A percentile compares a stretch with the other conserved stretches of the same genome.
These are phyloP conservation scores for Shiraia bambusicola DNA, from an alignment of 2,329 filamentous ascomycete species.

Conservation along the genomic window DNA sequence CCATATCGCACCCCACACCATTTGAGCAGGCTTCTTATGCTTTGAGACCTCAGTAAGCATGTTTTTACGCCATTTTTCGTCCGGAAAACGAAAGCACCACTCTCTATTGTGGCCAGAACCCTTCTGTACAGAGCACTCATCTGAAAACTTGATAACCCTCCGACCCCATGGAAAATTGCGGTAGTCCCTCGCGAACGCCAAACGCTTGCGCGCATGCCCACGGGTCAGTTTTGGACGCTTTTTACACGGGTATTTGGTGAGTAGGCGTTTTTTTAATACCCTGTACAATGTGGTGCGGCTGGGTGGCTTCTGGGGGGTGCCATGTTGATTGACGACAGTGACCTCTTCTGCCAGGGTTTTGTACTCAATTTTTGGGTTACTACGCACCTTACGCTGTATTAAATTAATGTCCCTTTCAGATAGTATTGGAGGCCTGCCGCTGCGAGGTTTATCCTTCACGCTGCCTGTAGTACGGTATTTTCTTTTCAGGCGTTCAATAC, in stretches of 20 bases:
- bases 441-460: no score
- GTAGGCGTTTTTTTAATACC: neutral
- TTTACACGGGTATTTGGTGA: constrained; percentile 2
- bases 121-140: constrained; percentile 16
- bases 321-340: neutral
- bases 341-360: constrained; percentile 2
- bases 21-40: constrained; percentile 5
- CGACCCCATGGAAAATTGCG: constrained; percentile 4
- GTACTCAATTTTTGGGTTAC: constrained; percentile 9
- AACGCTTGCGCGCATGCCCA: neutral
- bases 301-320: constrained; percentile 1
- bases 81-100: constrained; percentile 14
- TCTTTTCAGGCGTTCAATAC: no score
- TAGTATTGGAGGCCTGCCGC: constrained; percentile 1
- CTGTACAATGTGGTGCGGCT: constrained; percentile 4
- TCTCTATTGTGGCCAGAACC: constrained; percentile 6
- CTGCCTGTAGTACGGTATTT: no score
- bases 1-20: constrained; percentile 21
- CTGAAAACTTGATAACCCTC: constrained; percentile 8
- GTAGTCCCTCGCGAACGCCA: constrained; percentile 5
- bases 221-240: constrained; percentile 3
- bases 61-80: constrained; percentile 15
- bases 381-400: constrained; percentile 1
- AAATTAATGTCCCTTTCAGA: constrained; percentile 1
- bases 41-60: constrained; percentile 15